Conservation (phyloP, 2,329 filamentous ascomycete species). For the Magnaporthiopsis incrustans region DNA sequence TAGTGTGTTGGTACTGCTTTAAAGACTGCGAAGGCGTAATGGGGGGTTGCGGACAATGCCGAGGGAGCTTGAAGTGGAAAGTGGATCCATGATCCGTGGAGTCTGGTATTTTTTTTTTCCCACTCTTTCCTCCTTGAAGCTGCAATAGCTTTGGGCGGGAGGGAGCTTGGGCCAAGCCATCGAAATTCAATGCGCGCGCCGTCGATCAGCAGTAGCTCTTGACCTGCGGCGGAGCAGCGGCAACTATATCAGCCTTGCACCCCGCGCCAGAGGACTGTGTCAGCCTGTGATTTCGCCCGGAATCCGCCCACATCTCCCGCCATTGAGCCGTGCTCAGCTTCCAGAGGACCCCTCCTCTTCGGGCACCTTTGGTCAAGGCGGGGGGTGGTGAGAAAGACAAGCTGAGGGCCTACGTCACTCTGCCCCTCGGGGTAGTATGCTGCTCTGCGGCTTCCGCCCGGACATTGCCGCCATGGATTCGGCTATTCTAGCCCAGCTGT, state of each 20-base stretch:
- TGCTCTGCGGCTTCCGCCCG: conserved; percentile 60
- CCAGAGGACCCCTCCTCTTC: neutral
- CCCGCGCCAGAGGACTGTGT: neutral
- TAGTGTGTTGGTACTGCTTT: neutral
- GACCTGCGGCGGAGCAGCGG: neutral
- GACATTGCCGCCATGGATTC: conserved; percentile 17
- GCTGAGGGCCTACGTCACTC: neutral
- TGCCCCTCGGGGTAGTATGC: conserved; percentile 8
- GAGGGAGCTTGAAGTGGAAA: no score
- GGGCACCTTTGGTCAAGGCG: neutral
- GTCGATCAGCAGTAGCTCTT: neutral
- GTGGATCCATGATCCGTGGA: no score
- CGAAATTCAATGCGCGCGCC: conserved; percentile 13
- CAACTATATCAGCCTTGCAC: neutral
- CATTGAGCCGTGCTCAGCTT: neutral
- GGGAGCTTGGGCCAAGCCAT: conserved; percentile 18
- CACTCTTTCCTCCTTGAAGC: no score
- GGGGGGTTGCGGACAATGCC: no score
- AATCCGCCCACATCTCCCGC: neutral
- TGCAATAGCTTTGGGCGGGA: neutral
- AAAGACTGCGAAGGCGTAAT: neutral
- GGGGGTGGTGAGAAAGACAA: neutral
- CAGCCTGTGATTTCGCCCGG: neutral
- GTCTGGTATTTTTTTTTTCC: no score
- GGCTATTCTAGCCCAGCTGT: conserved; percentile 58